Evolutionary conservation across 2,329 filamentous ascomycete species (phyloP), one percentile per base, ranked within the genome.

Genomic region (Mycosphaerelloides madeirae): DNA sequence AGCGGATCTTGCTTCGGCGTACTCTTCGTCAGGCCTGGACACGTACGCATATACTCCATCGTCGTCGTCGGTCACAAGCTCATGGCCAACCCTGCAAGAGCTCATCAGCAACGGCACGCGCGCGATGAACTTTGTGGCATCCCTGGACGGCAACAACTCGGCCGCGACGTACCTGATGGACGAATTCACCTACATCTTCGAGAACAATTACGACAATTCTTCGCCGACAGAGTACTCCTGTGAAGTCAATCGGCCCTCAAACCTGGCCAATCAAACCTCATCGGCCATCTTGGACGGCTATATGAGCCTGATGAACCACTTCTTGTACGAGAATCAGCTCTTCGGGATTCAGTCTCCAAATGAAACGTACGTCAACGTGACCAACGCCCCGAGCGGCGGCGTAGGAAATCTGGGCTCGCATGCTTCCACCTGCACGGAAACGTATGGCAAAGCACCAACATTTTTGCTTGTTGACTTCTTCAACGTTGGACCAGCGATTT

Each of bases 71-170:
- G 48, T 62, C 2, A 64, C 67, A 13, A 71, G 80, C 29, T 81
- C 87, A 63, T 96, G 90, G 90, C 90, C 90, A 0, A 90, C 86
- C 0, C 74, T 95, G 1, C 80, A 78, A n/a, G 76, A 83, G 37
- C 80, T 94, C 75, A 89, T 94, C 53, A 64, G 87, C 8, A 53
- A 52, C 29, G 58, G 59, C 44, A 81, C 85, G 64, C 78, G 87
- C 9, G 83, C 50, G 5, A 41, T 55, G 41, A 55, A 49, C 44
- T 53, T 86, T 2, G 75, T 94, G 49, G 76, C 91, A 63, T 87
- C 91, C 65, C 75, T 94, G 67, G 87, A 91, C 68, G 93, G 91
- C 69, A 73, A 82, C 55, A 85, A 87, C 51, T 81, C 95, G 62
- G 85, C 91, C 66, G 79, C 74, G 0, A 74, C 76, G 20, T 83